Evolutionary conservation across 2,329 filamentous ascomycete species (phyloP), one percentile per base, ranked within the genome.

Genomic region (Dendryphion nanum): DNA sequence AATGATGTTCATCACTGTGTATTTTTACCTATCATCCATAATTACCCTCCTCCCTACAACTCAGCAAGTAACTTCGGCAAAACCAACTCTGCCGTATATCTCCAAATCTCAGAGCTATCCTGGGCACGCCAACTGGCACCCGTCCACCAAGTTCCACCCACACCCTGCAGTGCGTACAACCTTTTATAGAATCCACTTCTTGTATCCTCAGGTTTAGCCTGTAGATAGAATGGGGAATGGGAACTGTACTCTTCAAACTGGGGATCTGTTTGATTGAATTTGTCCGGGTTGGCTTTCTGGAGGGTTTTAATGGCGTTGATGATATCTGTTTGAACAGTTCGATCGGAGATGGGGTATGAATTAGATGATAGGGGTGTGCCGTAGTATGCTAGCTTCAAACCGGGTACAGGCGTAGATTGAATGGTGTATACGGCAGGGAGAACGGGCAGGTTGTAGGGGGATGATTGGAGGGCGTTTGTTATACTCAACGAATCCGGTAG

Each of bases 41-140:
- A n/a, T n/a, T n/a, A n/a, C n/a, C n/a, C n/a, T n/a, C 29, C 31
- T 12, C 21, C 15, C 18, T 30, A 41, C 39, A 41, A 33, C 18
- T 33, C 33, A 18, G 14, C 28, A 10, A 61, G n/a, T 21, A 48
- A 29, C 33, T 57, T 21, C 50, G 68, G 40, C 64, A 72, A 42
- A 55, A 67, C 4, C 46, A 51, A 19, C 56, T 71, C 50, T 66
- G 70, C 51, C 56, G 49, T 53, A 33, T 41, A 58, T 18, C 31
- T 17, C 56, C 56, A 59, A 7, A 55, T 21, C 17, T 24, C 15
- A 33, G 41, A 46, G 14, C 47, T 49, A 40, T 55, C 48, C 4
- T 55, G 42, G 30, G 43, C 38, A 31, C 45, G 35, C 24, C 40
- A 58, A 1, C 42, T 33, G 4, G 42, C 47, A 5, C 56, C 55